A percentile compares a stretch with the other conserved stretches of the same genome.
Conservation (phyloP, 2,329 filamentous ascomycete genomes). For the Hypoxylon sp. region DNA sequence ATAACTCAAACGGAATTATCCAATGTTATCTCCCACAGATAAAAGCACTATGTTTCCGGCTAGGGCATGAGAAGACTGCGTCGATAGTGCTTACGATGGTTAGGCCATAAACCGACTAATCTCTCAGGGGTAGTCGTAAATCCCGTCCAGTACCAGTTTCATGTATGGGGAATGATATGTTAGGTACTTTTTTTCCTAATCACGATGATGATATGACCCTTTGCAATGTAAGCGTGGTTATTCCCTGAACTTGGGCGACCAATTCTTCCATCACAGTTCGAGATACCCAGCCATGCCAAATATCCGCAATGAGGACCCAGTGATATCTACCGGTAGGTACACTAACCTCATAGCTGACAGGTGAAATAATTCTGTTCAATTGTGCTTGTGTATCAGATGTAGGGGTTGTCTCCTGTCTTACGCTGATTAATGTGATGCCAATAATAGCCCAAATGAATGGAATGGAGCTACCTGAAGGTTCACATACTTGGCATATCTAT, state of each 20-base stretch:
- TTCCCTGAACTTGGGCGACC: too few species aligned
- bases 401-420: too few species aligned
- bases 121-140: not conserved
- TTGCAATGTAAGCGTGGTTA: not conserved
- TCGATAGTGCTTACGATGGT: constrained; percentile 9
- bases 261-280: not conserved
- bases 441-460: not conserved
- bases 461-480: not conserved
- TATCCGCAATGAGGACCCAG: not conserved
- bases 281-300: not conserved
- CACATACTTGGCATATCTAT: not conserved
- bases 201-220: not conserved
- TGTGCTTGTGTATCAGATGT: not conserved
- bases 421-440: too few species aligned
- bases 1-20: not conserved
- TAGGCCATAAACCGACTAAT: constrained; percentile 9
- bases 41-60: not conserved
- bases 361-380: not conserved
- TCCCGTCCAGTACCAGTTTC: not conserved
- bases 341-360: not conserved
- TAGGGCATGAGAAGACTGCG: not conserved
- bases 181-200: too few species aligned
- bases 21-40: not conserved
- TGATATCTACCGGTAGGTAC: not conserved
- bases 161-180: not conserved